A percentile compares a stretch with the other conserved stretches of the same genome.
These are phyloP conservation scores for Podospora sp. DNA, from an alignment of 495 filamentous ascomycete species.

Conservation along the genomic window DNA sequence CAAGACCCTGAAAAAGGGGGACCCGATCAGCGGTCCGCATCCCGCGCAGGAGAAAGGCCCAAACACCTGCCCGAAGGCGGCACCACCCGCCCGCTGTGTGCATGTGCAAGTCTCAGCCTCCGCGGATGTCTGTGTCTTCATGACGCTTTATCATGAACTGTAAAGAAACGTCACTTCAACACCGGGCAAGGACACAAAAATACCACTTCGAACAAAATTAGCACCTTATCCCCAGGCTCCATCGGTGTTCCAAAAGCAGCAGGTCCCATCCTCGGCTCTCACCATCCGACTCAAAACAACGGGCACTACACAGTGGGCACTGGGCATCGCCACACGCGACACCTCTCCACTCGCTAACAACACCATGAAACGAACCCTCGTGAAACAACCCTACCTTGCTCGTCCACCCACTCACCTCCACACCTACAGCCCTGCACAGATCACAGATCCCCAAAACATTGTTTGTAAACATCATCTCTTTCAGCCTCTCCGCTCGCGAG, in stretches of 20 bases:
- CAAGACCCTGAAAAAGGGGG: not conserved
- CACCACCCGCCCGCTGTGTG: not conserved
- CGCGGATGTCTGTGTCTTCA: not conserved
- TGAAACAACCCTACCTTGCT: not conserved
- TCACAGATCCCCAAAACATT: not conserved
- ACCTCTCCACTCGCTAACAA: not conserved
- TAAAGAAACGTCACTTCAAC: not conserved
- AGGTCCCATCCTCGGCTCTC: not conserved
- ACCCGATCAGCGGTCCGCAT: not conserved
- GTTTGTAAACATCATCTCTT: slow-evolving; percentile 7
- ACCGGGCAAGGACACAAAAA: not conserved
- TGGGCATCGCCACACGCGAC: not conserved
- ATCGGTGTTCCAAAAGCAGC: not conserved
- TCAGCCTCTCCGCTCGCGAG: not conserved
- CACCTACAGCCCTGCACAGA: not conserved
- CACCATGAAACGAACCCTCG: not conserved
- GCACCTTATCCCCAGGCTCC: not conserved
- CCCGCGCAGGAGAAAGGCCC: not conserved
- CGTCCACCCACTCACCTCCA: too few relatives aligned
- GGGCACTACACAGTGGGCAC: too few relatives aligned
- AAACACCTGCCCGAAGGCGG: not conserved
- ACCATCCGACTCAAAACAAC: too few relatives aligned
- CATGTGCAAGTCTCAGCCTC: not conserved
- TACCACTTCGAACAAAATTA: not conserved
- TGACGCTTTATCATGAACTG: not conserved